Evolutionary conservation across 1,284 basidiomycete species (phyloP), one percentile per base, ranked within the genome.

Genomic region (Sporisorium reilianum): DNA sequence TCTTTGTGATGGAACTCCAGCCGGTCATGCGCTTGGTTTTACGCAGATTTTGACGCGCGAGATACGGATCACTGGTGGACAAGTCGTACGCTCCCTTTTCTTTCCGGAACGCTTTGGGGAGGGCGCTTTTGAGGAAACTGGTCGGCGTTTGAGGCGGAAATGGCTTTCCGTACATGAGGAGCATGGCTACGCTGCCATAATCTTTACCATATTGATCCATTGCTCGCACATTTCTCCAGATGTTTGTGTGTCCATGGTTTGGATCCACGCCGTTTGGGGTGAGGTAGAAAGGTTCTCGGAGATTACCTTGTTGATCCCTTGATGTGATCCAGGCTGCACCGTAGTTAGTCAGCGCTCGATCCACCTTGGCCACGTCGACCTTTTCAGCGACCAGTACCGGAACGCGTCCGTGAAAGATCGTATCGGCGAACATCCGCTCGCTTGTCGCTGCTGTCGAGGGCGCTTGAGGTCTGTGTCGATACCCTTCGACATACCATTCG

Each of bases 81-180:
- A 50, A 11, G 11, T 36, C 5, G 9, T 7, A 23, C 10, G 30
- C 32, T 4, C 48, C 48, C 34, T 34, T 8, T 36, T 14, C 34
- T 36, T 14, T 36, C 34, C 30, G 30, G 30, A n/a, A n/a, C n/a
- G n/a, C n/a, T n/a, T n/a, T 30, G 6, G 30, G 30, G 30, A 30
- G 5, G 6, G 10, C 6, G 30, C 30, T 30, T 10, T 5, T 30
- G 32, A 34, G 32, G 3, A 7, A 3, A 12, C 44, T 2, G 38
- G 3, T 41, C 26, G 50, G 20, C 16, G 23, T 10, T 22, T 25
- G 40, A 22, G 10, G 1, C 22, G 28, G 4, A 16, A 55, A 55
- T 30, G 41, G 41, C 41, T 28, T 55, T 14, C 53, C 53, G 16
- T 55, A 45, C 41, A 22, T 45, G 14, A 44, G 53, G 16, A 44